Conservation (phyloP, 768 basidiomycete species). For the Collybia sp. region DNA sequence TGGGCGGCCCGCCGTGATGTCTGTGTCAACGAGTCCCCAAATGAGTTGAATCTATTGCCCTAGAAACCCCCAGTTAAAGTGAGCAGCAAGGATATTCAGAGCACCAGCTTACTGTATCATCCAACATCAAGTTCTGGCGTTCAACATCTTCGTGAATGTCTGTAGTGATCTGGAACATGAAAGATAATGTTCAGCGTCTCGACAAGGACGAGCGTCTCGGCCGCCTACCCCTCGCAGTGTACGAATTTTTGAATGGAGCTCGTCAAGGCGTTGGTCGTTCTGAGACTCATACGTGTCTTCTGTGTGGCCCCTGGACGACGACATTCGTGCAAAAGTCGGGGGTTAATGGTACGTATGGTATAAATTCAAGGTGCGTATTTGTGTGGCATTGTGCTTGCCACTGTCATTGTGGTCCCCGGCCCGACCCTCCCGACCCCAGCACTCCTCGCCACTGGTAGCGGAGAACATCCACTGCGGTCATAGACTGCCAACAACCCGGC, state of each 20-base stretch:
- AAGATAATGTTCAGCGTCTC: not conserved
- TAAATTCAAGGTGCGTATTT: too few relatives aligned
- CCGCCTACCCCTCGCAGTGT: conserved; percentile 69
- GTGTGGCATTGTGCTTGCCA: too few relatives aligned
- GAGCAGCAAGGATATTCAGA: not conserved
- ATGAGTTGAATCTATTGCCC: conserved; percentile 65
- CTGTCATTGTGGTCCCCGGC: too few relatives aligned
- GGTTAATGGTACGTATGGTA: too few relatives aligned
- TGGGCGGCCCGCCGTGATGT: conserved; percentile 67
- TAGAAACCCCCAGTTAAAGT: conserved; percentile 18
- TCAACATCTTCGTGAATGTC: conserved; percentile 86
- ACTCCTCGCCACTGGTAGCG: too few relatives aligned
- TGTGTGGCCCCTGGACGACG: conserved; percentile 36
- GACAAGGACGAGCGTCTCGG: not conserved
- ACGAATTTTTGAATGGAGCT: conserved; percentile 80
- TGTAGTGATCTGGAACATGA: conserved; percentile 68
- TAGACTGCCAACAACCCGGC: too few relatives aligned
- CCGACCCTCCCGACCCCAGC: too few relatives aligned
- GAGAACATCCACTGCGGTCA: too few relatives aligned
- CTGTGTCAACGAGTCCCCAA: conserved; percentile 57
- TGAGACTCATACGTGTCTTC: conserved; percentile 81
- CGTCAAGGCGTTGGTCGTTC: conserved; percentile 81
- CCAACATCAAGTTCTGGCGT: conserved; percentile 73
- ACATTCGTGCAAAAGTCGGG: conserved; percentile 19
- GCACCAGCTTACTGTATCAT: conserved; percentile 57